Base-by-base conservation (phyloP, 768 basidiomycete species). In the Leccinum ochraceum region DNA sequence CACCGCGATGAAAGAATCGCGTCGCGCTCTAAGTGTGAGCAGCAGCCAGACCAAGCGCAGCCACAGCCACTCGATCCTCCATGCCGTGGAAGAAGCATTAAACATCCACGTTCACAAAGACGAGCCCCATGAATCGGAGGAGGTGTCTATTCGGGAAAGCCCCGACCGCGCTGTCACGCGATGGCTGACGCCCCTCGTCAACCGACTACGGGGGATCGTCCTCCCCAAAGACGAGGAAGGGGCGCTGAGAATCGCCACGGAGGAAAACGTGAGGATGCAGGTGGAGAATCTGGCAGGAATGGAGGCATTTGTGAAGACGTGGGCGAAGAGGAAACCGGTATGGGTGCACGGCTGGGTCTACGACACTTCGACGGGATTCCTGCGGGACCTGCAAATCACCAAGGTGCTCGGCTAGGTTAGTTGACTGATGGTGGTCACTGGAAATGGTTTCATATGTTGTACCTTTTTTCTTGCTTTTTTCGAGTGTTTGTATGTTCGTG, bases 301-400 rank as follows among this genome's bases (percentile, higher is more conserved):
- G 20, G 63, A 75, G 3, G 74, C 75, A 7, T 78, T 83, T 39
- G 65, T 66, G 30, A 68, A 78, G 52, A 78, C 79, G 13, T 81
- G 80, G 63, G 64, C 63, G 2, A 44, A 57, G 37, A 57, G 42
- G 11, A 68, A 77, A 69, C 75, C 82, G 10, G 78, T 88, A n/a
- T 79, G 75, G 75, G 81, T 90, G 36, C 89, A 91, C 63, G 89
- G 89, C 39, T 89, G 85, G 87, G 83, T 91, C 14, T 89, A 88
- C 66, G 83, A 88, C 44, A 75, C 90, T 62, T 77, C 77, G 42
- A 80, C 75, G 39, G 90, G 89, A 8, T 74, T 76, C 57, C 69
- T 91, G 66, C 78, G 74, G 68, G 88, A 90, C 66, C 72, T 92
- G 61, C 68, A 77, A 6, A 67, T 88, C 54, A 77, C 83, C 28